Conservation (phyloP, 1,139 yeast genomes). For the Ogataea hybrid region DNA sequence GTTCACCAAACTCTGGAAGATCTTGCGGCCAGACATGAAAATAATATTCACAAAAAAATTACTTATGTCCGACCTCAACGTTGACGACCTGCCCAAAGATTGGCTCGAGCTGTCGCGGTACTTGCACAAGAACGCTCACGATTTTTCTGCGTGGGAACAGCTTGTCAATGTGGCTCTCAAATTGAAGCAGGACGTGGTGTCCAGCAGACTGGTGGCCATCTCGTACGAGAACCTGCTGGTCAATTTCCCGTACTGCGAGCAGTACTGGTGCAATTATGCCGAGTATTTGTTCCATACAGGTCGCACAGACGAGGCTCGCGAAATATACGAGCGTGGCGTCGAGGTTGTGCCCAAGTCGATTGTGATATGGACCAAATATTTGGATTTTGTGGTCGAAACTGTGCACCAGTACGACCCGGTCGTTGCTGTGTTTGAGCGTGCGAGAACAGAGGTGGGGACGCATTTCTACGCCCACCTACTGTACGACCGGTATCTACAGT, state of each 20-base stretch:
- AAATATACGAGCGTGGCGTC: slow-evolving; percentile 56
- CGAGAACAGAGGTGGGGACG: slow-evolving; percentile 60
- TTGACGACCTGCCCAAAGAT: slow-evolving; percentile 19
- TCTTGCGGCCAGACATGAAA: slow-evolving; percentile 25
- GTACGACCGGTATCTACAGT: slow-evolving; percentile 69
- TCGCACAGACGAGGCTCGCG: slow-evolving; percentile 45
- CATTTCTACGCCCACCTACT: slow-evolving; percentile 75
- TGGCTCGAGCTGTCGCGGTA: slow-evolving; percentile 27
- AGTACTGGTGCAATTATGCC: slow-evolving; percentile 81
- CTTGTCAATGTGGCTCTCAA: slow-evolving; percentile 15
- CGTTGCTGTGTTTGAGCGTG: slow-evolving; percentile 54
- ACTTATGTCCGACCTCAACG: slow-evolving; percentile 1
- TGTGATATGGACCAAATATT: slow-evolving; percentile 71
- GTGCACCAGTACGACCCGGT: slow-evolving; percentile 36
- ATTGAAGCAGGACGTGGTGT: slow-evolving; percentile 21
- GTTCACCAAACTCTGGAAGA: slow-evolving; percentile 28
- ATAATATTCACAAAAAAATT: not conserved
- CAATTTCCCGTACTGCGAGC: slow-evolving; percentile 68
- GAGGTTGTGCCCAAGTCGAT: slow-evolving; percentile 51
- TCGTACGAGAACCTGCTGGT: slow-evolving; percentile 57
- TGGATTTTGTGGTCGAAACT: slow-evolving; percentile 52
- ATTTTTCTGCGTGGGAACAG: slow-evolving; percentile 35
- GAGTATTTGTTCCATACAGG: slow-evolving; percentile 63
- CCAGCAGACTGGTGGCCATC: slow-evolving; percentile 42
- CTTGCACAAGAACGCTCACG: slow-evolving; percentile 19